A percentile compares a stretch with the other conserved stretches of the same genome.
These are phyloP conservation scores for Fraxinus xanthoxyloides DNA, from an alignment of 305 asterid genomes.

Conservation along the genomic window DNA sequence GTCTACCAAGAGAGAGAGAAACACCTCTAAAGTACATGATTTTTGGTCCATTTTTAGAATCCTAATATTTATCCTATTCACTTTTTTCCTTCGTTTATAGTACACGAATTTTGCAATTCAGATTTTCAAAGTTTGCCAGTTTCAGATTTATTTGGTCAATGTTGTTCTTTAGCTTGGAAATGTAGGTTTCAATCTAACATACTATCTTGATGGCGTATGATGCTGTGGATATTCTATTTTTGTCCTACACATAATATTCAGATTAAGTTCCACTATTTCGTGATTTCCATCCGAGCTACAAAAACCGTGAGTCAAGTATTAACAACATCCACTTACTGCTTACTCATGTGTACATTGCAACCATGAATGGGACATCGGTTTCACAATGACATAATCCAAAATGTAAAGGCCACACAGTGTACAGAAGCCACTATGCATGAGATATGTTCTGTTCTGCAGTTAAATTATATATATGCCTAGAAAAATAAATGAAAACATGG, in stretches of 20 bases:
- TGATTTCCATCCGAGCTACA: background rate
- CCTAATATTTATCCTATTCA: background rate
- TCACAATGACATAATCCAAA: background rate
- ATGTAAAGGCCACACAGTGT: background rate
- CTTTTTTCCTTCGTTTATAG: background rate
- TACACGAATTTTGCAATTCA: background rate
- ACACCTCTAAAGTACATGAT: background rate
- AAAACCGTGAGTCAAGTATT: background rate
- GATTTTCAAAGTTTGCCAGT: background rate
- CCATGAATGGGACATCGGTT: background rate
- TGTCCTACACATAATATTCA: background rate
- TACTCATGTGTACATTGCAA: background rate
- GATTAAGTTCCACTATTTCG: background rate
- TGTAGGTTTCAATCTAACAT: background rate
- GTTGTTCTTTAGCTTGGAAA: background rate
- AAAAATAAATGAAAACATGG: background rate
- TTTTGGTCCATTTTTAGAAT: background rate
- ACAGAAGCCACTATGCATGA: background rate
- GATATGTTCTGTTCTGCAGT: background rate
- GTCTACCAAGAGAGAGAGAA: background rate
- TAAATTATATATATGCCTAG: background rate
- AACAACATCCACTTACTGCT: background rate
- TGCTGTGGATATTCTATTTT: background rate
- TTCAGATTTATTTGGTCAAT: background rate
- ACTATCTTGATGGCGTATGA: background rate